Evolutionary conservation across 1,284 basidiomycete genomes (phyloP), one percentile per base, ranked within the genome.

Genomic region (Puccinia triticina): DNA sequence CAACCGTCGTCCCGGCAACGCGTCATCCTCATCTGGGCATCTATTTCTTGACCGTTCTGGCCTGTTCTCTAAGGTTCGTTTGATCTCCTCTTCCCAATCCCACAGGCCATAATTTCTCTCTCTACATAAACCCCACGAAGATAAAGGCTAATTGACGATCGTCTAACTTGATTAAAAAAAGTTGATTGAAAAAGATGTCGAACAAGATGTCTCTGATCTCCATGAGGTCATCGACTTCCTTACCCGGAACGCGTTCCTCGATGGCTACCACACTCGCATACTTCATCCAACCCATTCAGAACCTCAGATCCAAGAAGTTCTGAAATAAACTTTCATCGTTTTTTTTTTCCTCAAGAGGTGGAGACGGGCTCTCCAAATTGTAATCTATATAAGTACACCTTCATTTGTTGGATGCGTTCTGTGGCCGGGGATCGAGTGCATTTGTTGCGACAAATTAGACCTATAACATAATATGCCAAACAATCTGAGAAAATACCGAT

Each of bases 161-260:
- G 14, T 34, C n/a, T 12, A 61, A 61, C 32, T 61, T 26, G 26
- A 34, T 34, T 23, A 12, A 64, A 4, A 69, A 69, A 7, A 79
- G 77, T 57, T 79, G 43, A 69, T 79, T 21, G 77, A 79, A 55
- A 67, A 79, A 29, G 77, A 79, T 29, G 32, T 79, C 10, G 34
- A 79, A 40, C 77, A 79, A 71, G 77, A 79, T 26, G 46, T 79
- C 23, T 50, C 64, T 12, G 77, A 79, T 59, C 48, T 79, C 32
- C 18, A 32, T 26, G 50, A 64, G 1, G 48, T 71, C 5, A 79
- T 79, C 26, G 53, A 71, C 11, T 79, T 79, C n/a, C 32, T 79
- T 26, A 53, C 32, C 37, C 46, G 48, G 10, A 79, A 79, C 53
- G 2, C 50, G 16, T 79, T 71, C 64, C 50, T 79, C 14, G 46